Percentiles rank a stretch among this genome's conserved stretches.
These are phyloP conservation scores for Dittrichia graveolens DNA, from an alignment of 129 eudicot species.

Conservation along the genomic window DNA sequence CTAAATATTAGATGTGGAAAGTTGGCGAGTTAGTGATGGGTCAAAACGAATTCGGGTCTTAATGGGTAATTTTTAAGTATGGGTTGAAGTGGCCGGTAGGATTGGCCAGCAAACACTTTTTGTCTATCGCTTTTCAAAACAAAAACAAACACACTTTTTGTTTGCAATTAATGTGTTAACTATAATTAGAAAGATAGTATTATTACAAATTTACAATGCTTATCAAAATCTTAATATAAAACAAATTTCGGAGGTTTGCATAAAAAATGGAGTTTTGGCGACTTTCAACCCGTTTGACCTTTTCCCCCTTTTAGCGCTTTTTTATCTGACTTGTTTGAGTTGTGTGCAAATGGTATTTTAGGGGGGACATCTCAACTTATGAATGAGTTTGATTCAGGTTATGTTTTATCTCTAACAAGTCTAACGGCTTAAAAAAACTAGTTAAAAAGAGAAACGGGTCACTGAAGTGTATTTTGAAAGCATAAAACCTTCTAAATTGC, in stretches of 20 bases:
- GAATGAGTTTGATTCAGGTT: background rate
- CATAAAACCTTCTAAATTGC: background rate
- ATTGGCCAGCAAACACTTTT: background rate
- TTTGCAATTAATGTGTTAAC: background rate
- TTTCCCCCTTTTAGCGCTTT: background rate
- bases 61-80: background rate
- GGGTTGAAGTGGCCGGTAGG: background rate
- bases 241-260: background rate
- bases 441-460: background rate
- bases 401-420: slow-evolving; percentile 2
- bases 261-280: background rate
- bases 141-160: too few relatives aligned
- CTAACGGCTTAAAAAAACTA: background rate
- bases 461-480: background rate
- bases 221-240: background rate
- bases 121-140: too few relatives aligned
- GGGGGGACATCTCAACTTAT: background rate
- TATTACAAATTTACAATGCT: background rate
- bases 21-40: background rate
- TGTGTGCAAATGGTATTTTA: background rate
- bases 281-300: background rate
- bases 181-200: background rate
- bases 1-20: background rate
- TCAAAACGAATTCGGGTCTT: background rate
- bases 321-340: background rate